Evolutionary conservation across 1,139 yeast genomes (phyloP), one percentile per base, ranked within the genome.

Genomic region (Zygoascus meyerae): DNA sequence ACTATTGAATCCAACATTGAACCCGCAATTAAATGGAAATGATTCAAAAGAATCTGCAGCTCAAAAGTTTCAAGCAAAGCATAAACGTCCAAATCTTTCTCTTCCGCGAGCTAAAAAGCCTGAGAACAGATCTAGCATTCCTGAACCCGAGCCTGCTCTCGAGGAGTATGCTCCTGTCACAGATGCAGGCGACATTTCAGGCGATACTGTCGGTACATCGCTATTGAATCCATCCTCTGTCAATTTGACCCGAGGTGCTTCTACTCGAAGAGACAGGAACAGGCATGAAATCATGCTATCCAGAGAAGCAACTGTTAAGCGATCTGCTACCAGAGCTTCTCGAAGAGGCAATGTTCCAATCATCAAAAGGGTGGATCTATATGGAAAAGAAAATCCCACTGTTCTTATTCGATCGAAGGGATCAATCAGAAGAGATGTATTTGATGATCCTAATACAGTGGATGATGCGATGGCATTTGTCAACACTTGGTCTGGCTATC

Each of bases 381-480:
- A 54, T 39, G 58, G 52, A 32, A 47, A 53, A 11, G 51, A 56
- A 14, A 44, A 52, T 14, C 57, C 59, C 6, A 53, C 47, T 2
- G 48, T 50, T 11, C 32, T 42, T 41, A 18, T 48, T 47, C 42
- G 39, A 14, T 30, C 47, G 5, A 38, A 32, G 11, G 39, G 26
- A 16, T 32, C 46, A 2, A 34, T 21, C 7, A 15, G 40, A 9
- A 17, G 32, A n/a, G 47, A 51, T 17, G 47, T 26, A 15, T 47
- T 49, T 34, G 54, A 52, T n/a, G 40, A 46, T 28, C 44, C 48
- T 9, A 47, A 28, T 16, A 47, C 54, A 34, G 55, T 60, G 12
- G 63, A 60, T 4, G 62, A 58, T 18, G 64, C 65, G 2, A 44
- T 60, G 29, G 61, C 59, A 11, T 65, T 66, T 47, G 67, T 66